Evolutionary conservation across 441 rosid genomes (phyloP).

Genomic region (Melastoma candidum): DNA sequence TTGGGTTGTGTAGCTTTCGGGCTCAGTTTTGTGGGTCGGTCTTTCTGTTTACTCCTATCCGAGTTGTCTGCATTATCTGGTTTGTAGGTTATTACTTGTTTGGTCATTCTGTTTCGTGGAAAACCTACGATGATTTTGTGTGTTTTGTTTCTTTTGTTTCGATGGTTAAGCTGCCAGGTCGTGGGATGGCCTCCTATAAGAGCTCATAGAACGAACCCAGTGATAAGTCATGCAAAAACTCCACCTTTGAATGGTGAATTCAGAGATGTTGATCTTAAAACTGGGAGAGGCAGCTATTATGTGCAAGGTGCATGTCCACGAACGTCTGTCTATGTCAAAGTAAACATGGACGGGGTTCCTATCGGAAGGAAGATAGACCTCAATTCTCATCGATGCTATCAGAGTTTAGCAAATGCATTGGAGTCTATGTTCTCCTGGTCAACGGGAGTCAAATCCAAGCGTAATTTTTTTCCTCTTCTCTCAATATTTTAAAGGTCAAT

Average conservation of each 20-base stretch:
- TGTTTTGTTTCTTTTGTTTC: constrained; percentile 10
- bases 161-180: constrained; percentile 47
- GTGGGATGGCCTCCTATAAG: constrained; percentile 98
- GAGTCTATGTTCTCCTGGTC: constrained; percentile 65
- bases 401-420: constrained; percentile 51
- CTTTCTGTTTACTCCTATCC: too few relatives aligned
- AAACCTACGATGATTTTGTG: neutral
- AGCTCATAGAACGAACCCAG: constrained; percentile 66
- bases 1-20: too few relatives aligned
- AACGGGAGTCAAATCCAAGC: constrained; percentile 14
- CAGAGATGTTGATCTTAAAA: constrained; percentile 20
- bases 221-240: constrained; percentile 55
- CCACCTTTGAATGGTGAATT: constrained; percentile 35
- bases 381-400: constrained; percentile 57
- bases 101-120: too few relatives aligned
- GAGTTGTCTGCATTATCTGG: too few relatives aligned
- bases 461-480: constrained; percentile 23
- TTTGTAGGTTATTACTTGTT: too few relatives aligned
- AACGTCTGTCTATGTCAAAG: constrained; percentile 66
- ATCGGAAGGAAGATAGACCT: constrained; percentile 91
- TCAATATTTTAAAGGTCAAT: neutral
- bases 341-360: constrained; percentile 82
- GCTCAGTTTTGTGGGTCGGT: too few relatives aligned
- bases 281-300: constrained; percentile 17
- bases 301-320: constrained; percentile 18